phyloP scores from a whole-genome alignment of 1,139 yeast species.

The Yamadazyma membranifaciens region DNA sequence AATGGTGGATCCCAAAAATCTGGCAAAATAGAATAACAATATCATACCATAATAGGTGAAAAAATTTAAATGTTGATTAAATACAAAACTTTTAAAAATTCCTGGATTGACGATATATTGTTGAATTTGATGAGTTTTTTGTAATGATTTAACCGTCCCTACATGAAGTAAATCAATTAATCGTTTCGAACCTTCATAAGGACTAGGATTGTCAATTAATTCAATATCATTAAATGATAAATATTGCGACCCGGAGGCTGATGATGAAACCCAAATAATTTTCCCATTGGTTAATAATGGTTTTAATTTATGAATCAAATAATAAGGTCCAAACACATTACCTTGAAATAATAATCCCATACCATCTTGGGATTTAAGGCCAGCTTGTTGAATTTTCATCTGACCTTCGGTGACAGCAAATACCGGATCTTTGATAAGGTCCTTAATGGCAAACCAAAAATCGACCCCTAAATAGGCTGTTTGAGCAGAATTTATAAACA shows the following conservation, averaged over 20 bases:
- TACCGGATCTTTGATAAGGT: constrained; percentile 62
- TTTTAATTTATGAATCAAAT: constrained; percentile 60
- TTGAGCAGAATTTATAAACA: constrained; percentile 87
- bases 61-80: constrained; percentile 70
- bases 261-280: constrained; percentile 81
- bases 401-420: constrained; percentile 82
- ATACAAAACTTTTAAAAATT: constrained; percentile 81
- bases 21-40: constrained; percentile 76
- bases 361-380: constrained; percentile 68
- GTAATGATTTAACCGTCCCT: constrained; percentile 58
- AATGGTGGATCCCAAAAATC: constrained; percentile 79
- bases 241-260: constrained; percentile 71
- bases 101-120: constrained; percentile 93
- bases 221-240: constrained; percentile 75
- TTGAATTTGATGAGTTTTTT: constrained; percentile 48
- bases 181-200: constrained; percentile 93
- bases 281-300: constrained; percentile 59
- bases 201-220: constrained; percentile 56
- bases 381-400: constrained; percentile 77
- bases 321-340: constrained; percentile 93
- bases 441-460: constrained; percentile 73
- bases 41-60: constrained; percentile 86
- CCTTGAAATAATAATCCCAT: constrained; percentile 92
- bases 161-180: constrained; percentile 79
- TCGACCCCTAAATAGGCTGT: constrained; percentile 85